phyloP scores from a whole-genome alignment of 1,284 basidiomycete genomes.

The Mycena citricolor region DNA sequence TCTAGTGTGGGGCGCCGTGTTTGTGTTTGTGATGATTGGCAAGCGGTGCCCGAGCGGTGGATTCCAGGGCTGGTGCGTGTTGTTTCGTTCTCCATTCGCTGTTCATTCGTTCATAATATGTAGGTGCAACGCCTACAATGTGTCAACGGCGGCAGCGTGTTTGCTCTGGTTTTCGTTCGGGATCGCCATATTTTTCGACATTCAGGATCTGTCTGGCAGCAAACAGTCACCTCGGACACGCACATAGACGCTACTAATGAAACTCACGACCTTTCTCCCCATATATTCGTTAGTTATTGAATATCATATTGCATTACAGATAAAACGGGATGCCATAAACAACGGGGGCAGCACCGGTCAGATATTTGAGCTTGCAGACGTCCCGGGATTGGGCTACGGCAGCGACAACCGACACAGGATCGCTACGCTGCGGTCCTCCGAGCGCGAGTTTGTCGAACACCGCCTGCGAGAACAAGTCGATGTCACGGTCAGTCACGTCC shows the following conservation, averaged over 20 bases:
- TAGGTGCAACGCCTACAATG: slow-evolving; percentile 71
- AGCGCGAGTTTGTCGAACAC: slow-evolving; percentile 80
- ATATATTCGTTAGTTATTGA: slow-evolving; percentile 8
- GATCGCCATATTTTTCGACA: slow-evolving; percentile 59
- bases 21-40: slow-evolving; percentile 60
- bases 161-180: slow-evolving; percentile 55
- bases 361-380: slow-evolving; percentile 85
- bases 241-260: slow-evolving; percentile 3
- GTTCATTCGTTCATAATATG: slow-evolving; percentile 8
- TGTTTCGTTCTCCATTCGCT: slow-evolving; percentile 1
- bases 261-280: slow-evolving; percentile 7
- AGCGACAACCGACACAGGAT: slow-evolving; percentile 58
- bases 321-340: slow-evolving; percentile 95
- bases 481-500: slow-evolving; percentile 98
- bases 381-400: slow-evolving; percentile 82
- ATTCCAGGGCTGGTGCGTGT: slow-evolving; percentile 63
- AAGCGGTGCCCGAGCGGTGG: slow-evolving; percentile 60
- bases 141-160: slow-evolving; percentile 59
- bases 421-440: slow-evolving; percentile 31
- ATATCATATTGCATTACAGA: slow-evolving; percentile 38
- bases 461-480: slow-evolving; percentile 86
- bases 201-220: slow-evolving; percentile 63
- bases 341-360: slow-evolving; percentile 95
- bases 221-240: slow-evolving; percentile 43
- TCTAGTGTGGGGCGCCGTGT: slow-evolving; percentile 57